These are phyloP conservation scores for Erigeron philadelphicus DNA, from an alignment of 140 eudicot genomes.

Conservation along the genomic window DNA sequence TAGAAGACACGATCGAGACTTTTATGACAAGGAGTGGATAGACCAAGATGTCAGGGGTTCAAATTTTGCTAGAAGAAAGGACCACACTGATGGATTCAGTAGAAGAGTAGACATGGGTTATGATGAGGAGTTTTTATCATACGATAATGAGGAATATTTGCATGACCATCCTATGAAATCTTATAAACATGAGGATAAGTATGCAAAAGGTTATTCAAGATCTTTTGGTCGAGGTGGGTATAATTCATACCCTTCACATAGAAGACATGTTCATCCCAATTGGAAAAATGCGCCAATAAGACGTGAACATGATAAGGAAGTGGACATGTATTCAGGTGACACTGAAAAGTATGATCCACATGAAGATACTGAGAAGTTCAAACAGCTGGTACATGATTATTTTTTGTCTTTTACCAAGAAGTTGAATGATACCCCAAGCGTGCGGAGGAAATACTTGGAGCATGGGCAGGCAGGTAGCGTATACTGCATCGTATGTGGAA, in stretches of 20 bases:
- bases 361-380: slow-evolving; percentile 45
- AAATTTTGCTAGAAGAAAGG: slow-evolving; percentile 28
- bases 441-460: slow-evolving; percentile 53
- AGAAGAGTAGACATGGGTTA: slow-evolving; percentile 27
- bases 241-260: slow-evolving; percentile 28
- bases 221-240: slow-evolving; percentile 26
- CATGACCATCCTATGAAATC: slow-evolving; percentile 30
- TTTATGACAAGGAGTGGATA: slow-evolving; percentile 36
- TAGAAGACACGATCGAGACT: slow-evolving; percentile 32
- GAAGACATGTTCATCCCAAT: slow-evolving; percentile 32
- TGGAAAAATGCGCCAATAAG: slow-evolving; percentile 37
- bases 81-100: slow-evolving; percentile 13
- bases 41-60: slow-evolving; percentile 29
- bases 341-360: slow-evolving; percentile 29
- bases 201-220: slow-evolving; percentile 35
- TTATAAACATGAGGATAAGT: slow-evolving; percentile 32
- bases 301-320: slow-evolving; percentile 34
- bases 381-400: slow-evolving; percentile 36
- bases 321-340: slow-evolving; percentile 30
- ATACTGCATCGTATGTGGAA: slow-evolving; percentile 69
- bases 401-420: slow-evolving; percentile 48
- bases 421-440: slow-evolving; percentile 41
- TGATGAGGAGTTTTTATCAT: slow-evolving; percentile 26
- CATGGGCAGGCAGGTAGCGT: slow-evolving; percentile 68
- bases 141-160: slow-evolving; percentile 31